Evolutionary conservation across 345 rosid species (phyloP), one percentile per base, ranked within the genome.

Genomic region (Syzygium aqueum): DNA sequence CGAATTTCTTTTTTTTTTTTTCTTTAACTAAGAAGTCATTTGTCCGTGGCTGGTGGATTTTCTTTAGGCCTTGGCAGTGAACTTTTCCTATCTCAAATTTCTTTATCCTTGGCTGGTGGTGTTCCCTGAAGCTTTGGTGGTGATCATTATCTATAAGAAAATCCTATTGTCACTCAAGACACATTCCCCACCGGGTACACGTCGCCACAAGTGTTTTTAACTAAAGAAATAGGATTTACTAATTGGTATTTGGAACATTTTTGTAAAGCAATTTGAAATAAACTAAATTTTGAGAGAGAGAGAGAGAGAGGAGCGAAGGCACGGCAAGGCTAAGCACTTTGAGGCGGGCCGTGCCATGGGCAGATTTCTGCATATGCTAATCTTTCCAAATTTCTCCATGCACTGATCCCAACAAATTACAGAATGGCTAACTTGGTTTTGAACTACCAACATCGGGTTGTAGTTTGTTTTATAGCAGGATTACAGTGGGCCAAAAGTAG

Each of bases 61-160:
- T 30, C 12, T 59, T 61, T 27, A 27, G 0, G 8, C 7, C 33
- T 5, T 61, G 8, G 1, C 1, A 0, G 0, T 61, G 19, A 61
- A 61, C 30, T n/a, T 61, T 33, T 27, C n/a, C 17, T n/a, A n/a
- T n/a, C 17, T 16, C 8, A 0, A 61, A 13, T 2, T 51, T n/a
- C 33, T 61, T 61, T 61, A 27, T 61, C 67, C 4, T 61, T 61
- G 27, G 17, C 73, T 0, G 19, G 14, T 61, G 19, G 37, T 17
- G 7, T 63, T 14, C 28, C 9, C 7, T 30, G 14, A 6, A n/a
- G 37, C 2, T 33, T n/a, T 63, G 28, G 37, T 63, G 15, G 16
- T 14, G 37, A 63, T 63, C 37, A 63, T 63, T 63, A 63, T n/a
- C 19, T n/a, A 63, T 0, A 16, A n/a, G 46, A n/a, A 61, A 63